phyloP scores from a whole-genome alignment of 2,329 filamentous ascomycete species.

The Boeremia lycopersici region DNA sequence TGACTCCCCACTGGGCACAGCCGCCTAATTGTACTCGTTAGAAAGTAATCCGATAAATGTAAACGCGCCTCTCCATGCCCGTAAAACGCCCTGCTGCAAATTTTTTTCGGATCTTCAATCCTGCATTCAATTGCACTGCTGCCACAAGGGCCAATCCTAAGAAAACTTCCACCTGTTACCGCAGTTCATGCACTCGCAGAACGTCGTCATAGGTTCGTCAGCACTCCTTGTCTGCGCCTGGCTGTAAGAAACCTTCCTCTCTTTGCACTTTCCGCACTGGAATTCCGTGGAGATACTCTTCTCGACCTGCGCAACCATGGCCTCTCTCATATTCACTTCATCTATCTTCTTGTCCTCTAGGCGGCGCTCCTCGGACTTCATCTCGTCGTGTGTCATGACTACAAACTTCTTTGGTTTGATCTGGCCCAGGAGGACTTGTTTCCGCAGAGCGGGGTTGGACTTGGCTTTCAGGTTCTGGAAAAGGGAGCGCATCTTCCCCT shows the following conservation, averaged over 20 bases:
- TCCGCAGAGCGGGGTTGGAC: slow-evolving; percentile 78
- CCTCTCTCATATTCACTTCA: slow-evolving; percentile 95
- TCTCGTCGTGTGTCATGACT: slow-evolving; percentile 84
- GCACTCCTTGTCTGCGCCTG: slow-evolving; percentile 95
- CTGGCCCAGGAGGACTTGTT: slow-evolving; percentile 74
- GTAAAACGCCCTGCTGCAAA: slow-evolving; percentile 18
- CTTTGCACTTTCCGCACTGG: slow-evolving; percentile 87
- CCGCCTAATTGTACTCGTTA: neutral
- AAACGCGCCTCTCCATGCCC: slow-evolving; percentile 18
- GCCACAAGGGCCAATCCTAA: slow-evolving; percentile 10
- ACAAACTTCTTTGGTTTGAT: slow-evolving; percentile 78
- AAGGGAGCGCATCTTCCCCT: slow-evolving; percentile 86
- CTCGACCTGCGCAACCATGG: slow-evolving; percentile 90
- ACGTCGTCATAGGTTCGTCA: slow-evolving; percentile 79
- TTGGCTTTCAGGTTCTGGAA: slow-evolving; percentile 96
- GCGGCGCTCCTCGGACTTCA: slow-evolving; percentile 84
- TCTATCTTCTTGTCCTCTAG: slow-evolving; percentile 76
- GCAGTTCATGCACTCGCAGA: slow-evolving; percentile 61
- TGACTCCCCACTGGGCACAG: neutral
- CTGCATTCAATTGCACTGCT: neutral
- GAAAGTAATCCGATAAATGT: neutral
- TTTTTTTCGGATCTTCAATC: slow-evolving; percentile 6
- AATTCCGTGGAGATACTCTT: slow-evolving; percentile 88
- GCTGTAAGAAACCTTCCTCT: slow-evolving; percentile 93
- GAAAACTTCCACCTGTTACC: slow-evolving; percentile 59